These are phyloP conservation scores for Starmerella tilneyi DNA, from an alignment of 805 yeast genomes.

Conservation along the genomic window DNA sequence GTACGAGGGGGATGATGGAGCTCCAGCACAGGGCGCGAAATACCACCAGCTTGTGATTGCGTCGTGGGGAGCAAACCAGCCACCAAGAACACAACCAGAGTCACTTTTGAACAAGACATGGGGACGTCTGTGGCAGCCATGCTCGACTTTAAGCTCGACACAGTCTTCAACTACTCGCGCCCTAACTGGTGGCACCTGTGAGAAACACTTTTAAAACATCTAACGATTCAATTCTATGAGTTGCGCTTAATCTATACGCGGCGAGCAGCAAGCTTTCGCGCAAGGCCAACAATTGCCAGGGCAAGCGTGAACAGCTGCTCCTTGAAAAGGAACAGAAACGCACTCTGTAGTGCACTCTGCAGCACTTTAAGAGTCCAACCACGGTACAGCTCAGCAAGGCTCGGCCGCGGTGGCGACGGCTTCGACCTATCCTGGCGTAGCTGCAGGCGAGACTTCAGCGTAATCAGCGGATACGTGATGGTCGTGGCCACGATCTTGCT, in stretches of 20 bases:
- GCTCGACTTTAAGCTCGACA: no score
- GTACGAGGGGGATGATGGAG: no score
- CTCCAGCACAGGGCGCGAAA: no score
- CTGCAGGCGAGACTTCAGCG: constrained; percentile 83
- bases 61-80: no score
- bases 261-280: constrained; percentile 23
- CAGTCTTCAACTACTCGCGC: no score
- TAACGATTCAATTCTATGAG: no score
- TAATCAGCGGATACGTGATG: constrained; percentile 80
- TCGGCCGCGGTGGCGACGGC: constrained; percentile 31
- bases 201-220: no score
- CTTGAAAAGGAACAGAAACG: constrained; percentile 80
- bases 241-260: neutral
- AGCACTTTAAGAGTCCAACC: constrained; percentile 71
- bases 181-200: no score
- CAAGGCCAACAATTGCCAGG: constrained; percentile 41
- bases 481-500: constrained; percentile 86
- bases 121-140: no score
- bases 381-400: constrained; percentile 64
- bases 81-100: no score
- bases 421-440: constrained; percentile 30
- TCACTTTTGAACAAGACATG: no score
- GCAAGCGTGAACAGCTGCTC: constrained; percentile 65
- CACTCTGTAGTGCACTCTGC: constrained; percentile 81
- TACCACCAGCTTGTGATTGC: no score